Evolutionary conservation across 1,284 basidiomycete species (phyloP).

Genomic region (Cryptococcus wingfieldii): DNA sequence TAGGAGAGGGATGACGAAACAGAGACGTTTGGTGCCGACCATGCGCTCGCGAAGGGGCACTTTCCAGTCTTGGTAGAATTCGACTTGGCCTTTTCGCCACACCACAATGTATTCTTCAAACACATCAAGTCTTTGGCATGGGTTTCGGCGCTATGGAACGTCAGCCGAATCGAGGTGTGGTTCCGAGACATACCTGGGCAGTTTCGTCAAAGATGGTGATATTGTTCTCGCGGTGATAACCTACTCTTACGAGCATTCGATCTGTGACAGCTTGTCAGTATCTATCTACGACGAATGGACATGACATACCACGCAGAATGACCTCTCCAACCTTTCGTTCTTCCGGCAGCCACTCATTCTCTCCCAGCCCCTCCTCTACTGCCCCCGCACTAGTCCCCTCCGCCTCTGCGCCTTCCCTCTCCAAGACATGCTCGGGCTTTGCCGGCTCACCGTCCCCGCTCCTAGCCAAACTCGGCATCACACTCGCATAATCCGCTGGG

Average conservation of each 20-base stretch:
- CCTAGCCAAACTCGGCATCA: background rate
- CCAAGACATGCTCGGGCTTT: slow-evolving; percentile 36
- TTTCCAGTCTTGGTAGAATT: slow-evolving; percentile 45
- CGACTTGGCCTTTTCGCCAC: slow-evolving; percentile 37
- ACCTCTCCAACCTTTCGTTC: slow-evolving; percentile 27
- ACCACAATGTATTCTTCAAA: slow-evolving; percentile 45
- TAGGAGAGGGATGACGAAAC: slow-evolving; percentile 38
- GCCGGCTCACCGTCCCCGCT: slow-evolving; percentile 18
- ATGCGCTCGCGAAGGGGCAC: slow-evolving; percentile 31
- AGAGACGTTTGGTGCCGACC: slow-evolving; percentile 35
- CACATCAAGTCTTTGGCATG: slow-evolving; percentile 35
- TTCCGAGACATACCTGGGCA: slow-evolving; percentile 23
- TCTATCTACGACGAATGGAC: background rate
- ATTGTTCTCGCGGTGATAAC: slow-evolving; percentile 34
- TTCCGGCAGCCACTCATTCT: slow-evolving; percentile 10
- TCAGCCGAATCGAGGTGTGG: background rate
- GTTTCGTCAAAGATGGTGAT: slow-evolving; percentile 35
- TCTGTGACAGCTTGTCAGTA: slow-evolving; percentile 21
- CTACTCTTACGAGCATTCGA: slow-evolving; percentile 44
- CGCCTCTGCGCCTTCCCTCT: slow-evolving; percentile 32
- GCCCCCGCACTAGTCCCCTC: slow-evolving; percentile 41
- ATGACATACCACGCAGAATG: slow-evolving; percentile 33
- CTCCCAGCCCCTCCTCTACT: slow-evolving; percentile 23
- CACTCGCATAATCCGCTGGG: slow-evolving; percentile 25
- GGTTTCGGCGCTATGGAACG: slow-evolving; percentile 31